Evolutionary conservation across 177 flowering plant genomes (phyloP), one percentile per base, ranked within the genome.

Genomic region (Vitis hybrid): DNA sequence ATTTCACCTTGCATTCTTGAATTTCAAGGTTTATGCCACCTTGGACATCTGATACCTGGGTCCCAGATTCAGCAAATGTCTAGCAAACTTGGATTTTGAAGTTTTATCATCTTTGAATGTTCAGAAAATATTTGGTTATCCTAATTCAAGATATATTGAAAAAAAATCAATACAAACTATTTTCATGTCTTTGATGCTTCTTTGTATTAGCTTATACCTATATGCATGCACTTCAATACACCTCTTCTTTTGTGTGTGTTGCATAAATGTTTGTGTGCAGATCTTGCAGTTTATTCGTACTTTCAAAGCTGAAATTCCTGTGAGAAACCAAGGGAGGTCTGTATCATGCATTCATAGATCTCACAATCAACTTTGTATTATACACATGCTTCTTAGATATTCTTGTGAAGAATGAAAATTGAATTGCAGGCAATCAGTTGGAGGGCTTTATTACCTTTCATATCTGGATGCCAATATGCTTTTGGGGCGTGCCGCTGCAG

Each of bases 401-500:
- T 10, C 26, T 33, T 26, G 57, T 10, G 31, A 70, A 31, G 10
- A 18, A 20, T 16, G 48, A 66, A 67, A 51, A 4, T 65, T 62
- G n/a, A 57, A 48, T 55, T 74, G 77, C 85, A 93, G 98, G 82
- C 75, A 67, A 65, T 79, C 86, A 18, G 91, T 86, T 5, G 98
- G 97, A 29, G 98, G 98, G 52, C 76, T 94, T 20, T 94, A 94
- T 76, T 92, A 92, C 76, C 91, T 94, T 58, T 90, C 97, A 2
- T 92, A 85, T 70, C 79, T 94, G 73, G 98, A 94, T 66, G 52
- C 76, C 12, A 76, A 94, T 72, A 89, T 94, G 96, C 98, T 94
- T 63, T 58, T 92, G 70, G 98, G 98, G 8, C 94, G 97, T 61
- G 86, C 98, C 48, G 93, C 89, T 71, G 97, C 93, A 52, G 94